Evolutionary conservation across 2,329 filamentous ascomycete species (phyloP).

Genomic region (Grosmannia clavigera): DNA sequence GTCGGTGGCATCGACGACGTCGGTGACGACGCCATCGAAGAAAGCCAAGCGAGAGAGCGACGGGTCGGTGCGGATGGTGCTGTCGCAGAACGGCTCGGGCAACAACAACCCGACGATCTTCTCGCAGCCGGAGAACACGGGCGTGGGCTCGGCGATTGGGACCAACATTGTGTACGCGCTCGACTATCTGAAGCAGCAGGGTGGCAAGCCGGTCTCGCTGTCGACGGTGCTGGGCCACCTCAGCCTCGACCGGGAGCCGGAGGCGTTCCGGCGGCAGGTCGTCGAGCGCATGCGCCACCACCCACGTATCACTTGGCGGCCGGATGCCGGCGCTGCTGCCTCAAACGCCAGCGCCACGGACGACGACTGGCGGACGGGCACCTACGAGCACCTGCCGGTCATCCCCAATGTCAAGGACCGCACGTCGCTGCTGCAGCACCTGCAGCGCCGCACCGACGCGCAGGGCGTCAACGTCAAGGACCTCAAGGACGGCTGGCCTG

Average conservation of each 20-base stretch:
- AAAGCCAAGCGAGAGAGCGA: constrained; percentile 44
- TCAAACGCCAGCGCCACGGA: neutral
- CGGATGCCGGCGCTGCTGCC: constrained; percentile 34
- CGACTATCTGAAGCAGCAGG: constrained; percentile 65
- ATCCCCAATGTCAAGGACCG: constrained; percentile 68
- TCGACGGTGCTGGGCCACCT: constrained; percentile 71
- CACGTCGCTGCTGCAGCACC: constrained; percentile 63
- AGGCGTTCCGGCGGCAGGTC: constrained; percentile 51
- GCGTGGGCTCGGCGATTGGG: constrained; percentile 67
- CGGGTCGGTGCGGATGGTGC: constrained; percentile 13
- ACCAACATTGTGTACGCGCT: constrained; percentile 83
- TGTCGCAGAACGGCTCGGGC: neutral
- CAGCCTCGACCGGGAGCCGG: constrained; percentile 51
- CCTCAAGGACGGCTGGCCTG: constrained; percentile 90
- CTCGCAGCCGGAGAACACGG: constrained; percentile 65
- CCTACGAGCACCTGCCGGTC: constrained; percentile 72
- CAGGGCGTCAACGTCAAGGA: constrained; percentile 76
- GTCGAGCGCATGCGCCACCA: constrained; percentile 55
- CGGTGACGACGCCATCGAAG: constrained; percentile 44
- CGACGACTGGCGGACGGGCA: constrained; percentile 46
- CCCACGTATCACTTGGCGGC: constrained; percentile 44
- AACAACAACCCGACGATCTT: constrained; percentile 40
- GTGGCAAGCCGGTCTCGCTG: constrained; percentile 56
- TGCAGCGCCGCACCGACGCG: constrained; percentile 72
- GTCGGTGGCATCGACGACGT: constrained; percentile 38